These are phyloP conservation scores for Tolypocladium inflatum DNA, from an alignment of 2,329 filamentous ascomycete species.

Conservation along the genomic window DNA sequence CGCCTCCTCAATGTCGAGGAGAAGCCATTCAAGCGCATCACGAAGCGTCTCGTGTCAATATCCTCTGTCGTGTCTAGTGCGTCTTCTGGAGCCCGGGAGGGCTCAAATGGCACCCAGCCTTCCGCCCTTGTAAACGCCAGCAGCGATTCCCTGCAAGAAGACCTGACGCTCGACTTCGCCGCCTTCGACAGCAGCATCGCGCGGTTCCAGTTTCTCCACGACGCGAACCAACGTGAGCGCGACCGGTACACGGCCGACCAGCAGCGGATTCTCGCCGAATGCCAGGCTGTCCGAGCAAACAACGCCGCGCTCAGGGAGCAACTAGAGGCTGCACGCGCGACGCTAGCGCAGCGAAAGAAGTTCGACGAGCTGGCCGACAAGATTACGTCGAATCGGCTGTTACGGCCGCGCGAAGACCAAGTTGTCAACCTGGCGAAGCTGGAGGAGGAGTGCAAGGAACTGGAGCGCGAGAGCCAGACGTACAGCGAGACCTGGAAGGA, in stretches of 20 bases:
- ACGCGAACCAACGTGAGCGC: slow-evolving; percentile 75
- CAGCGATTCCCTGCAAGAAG: slow-evolving; percentile 60
- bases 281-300: slow-evolving; percentile 66
- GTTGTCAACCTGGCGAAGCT: slow-evolving; percentile 68
- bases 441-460: slow-evolving; percentile 76
- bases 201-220: slow-evolving; percentile 77
- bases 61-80: slow-evolving; percentile 45
- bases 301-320: slow-evolving; percentile 64
- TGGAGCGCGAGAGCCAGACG: slow-evolving; percentile 74
- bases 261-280: slow-evolving; percentile 66
- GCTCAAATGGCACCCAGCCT: slow-evolving; percentile 31
- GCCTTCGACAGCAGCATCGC: slow-evolving; percentile 79
- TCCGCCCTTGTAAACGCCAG: slow-evolving; percentile 12
- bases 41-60: slow-evolving; percentile 65
- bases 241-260: slow-evolving; percentile 77
- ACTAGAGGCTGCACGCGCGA: slow-evolving; percentile 66
- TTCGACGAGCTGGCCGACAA: slow-evolving; percentile 85
- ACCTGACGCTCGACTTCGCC: slow-evolving; percentile 79
- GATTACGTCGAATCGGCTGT: slow-evolving; percentile 70
- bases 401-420: slow-evolving; percentile 80
- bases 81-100: slow-evolving; percentile 10
- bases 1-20: slow-evolving; percentile 87
- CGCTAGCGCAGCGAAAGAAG: slow-evolving; percentile 67
- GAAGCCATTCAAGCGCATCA: slow-evolving; percentile 82
- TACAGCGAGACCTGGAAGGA: slow-evolving; percentile 80